These are phyloP conservation scores for Hypoxylon rickii DNA, from an alignment of 495 filamentous ascomycete species.

Conservation along the genomic window DNA sequence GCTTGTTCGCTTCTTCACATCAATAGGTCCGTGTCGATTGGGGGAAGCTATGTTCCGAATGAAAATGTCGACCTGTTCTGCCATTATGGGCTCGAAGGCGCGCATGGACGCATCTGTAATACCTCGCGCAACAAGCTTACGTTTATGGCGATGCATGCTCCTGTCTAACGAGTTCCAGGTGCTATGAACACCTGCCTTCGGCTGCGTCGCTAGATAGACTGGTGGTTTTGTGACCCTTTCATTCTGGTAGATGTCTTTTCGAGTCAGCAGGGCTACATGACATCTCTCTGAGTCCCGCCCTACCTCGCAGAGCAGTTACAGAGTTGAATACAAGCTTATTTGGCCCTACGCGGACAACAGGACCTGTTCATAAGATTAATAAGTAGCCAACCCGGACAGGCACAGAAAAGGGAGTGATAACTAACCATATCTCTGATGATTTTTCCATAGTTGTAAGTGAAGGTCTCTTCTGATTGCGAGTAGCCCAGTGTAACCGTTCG, in stretches of 20 bases:
- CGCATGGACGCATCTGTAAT: conserved; percentile 23
- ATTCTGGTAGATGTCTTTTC: conserved; percentile 22
- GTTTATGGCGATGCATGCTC: conserved; percentile 20
- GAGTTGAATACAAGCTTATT: conserved; percentile 33
- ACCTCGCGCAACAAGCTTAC: conserved; percentile 18
- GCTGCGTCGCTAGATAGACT: conserved; percentile 8
- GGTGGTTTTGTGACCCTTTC: conserved; percentile 18
- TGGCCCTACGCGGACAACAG: conserved; percentile 28
- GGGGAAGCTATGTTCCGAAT: not conserved
- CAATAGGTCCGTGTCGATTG: conserved; percentile 23
- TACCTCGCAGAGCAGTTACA: conserved; percentile 28
- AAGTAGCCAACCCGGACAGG: not conserved
- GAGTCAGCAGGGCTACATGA: not conserved
- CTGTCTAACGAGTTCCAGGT: conserved; percentile 20
- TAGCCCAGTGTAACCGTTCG: conserved; percentile 9
- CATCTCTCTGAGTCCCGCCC: not conserved
- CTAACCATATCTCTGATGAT: conserved; percentile 16
- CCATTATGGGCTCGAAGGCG: conserved; percentile 21
- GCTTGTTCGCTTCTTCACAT: conserved; percentile 11
- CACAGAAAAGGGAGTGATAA: not conserved
- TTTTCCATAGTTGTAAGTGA: conserved; percentile 13
- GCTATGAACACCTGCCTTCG: conserved; percentile 6
- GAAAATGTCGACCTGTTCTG: conserved; percentile 24
- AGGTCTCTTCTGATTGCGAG: conserved; percentile 10
- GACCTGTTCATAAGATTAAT: conserved; percentile 8